Conservation (phyloP, 495 filamentous ascomycete species). For the Aspergillus olivimuriae region DNA sequence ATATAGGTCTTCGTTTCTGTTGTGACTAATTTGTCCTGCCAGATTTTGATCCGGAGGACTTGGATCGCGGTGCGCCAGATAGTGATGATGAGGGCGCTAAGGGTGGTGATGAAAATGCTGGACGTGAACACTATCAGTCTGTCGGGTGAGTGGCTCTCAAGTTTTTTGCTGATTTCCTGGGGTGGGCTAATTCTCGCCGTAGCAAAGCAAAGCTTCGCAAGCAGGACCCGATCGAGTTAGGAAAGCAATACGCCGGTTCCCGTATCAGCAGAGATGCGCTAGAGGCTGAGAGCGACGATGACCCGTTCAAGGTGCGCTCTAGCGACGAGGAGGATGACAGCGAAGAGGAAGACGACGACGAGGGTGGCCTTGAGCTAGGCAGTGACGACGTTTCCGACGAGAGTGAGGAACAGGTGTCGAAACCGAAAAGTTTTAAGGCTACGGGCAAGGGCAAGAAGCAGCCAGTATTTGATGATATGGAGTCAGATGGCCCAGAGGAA, state of each 20-base stretch:
- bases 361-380: slow-evolving; percentile 29
- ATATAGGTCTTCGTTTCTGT: not conserved
- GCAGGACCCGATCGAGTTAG: slow-evolving; percentile 51
- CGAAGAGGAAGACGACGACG: slow-evolving; percentile 56
- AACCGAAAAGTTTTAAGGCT: slow-evolving; percentile 28
- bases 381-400: slow-evolving; percentile 26
- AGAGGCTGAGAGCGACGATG: slow-evolving; percentile 43
- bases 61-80: slow-evolving; percentile 43
- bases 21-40: slow-evolving; percentile 4
- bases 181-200: slow-evolving; percentile 6
- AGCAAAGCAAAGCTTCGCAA: slow-evolving; percentile 85
- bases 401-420: slow-evolving; percentile 24
- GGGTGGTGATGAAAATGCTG: slow-evolving; percentile 40
- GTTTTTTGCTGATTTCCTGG: not conserved
- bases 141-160: slow-evolving; percentile 65
- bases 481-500: slow-evolving; percentile 15
- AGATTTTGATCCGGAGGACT: slow-evolving; percentile 90
- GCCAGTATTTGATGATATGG: slow-evolving; percentile 14
- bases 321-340: slow-evolving; percentile 41
- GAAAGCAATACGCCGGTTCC: slow-evolving; percentile 77
- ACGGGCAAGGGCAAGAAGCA: slow-evolving; percentile 27
- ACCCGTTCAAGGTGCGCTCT: slow-evolving; percentile 32
- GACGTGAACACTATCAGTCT: slow-evolving; percentile 77
- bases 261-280: slow-evolving; percentile 69
- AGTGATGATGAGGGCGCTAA: slow-evolving; percentile 46